Conservation (phyloP, 2,329 filamentous ascomycete genomes). For the Hypoxylon sp. region DNA sequence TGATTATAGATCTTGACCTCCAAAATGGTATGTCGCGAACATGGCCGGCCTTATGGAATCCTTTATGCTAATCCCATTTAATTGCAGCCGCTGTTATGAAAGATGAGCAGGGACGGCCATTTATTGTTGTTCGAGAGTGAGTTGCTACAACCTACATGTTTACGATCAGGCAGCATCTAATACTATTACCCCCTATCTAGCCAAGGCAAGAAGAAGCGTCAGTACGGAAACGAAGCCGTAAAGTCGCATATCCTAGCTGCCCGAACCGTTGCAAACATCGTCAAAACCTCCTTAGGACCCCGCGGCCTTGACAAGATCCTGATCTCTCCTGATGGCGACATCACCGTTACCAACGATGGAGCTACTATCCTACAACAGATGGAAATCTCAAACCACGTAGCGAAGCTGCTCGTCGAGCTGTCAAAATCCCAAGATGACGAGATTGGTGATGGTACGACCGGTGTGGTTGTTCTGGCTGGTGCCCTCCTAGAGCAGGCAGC, state of each 20-base stretch:
- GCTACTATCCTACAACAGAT: conserved; percentile 98
- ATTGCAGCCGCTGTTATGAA: conserved; percentile 77
- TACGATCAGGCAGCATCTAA: conserved; percentile 7
- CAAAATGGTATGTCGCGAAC: conserved; percentile 72
- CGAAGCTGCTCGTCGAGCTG: conserved; percentile 94
- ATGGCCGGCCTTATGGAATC: neutral
- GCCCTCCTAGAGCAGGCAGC: conserved; percentile 95
- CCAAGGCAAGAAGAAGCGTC: conserved; percentile 97
- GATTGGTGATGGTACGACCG: conserved; percentile 97
- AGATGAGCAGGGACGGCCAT: conserved; percentile 96
- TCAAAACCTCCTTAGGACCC: conserved; percentile 95
- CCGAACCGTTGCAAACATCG: conserved; percentile 93
- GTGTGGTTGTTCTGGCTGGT: conserved; percentile 94
- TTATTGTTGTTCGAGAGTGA: conserved; percentile 98
- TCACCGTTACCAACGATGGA: conserved; percentile 98
- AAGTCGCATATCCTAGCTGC: conserved; percentile 98
- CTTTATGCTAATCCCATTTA: conserved; percentile 30
- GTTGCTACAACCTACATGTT: conserved; percentile 48
- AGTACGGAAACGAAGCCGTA: conserved; percentile 95
- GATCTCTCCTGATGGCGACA: conserved; percentile 97
- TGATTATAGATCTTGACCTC: conserved; percentile 76
- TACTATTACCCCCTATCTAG: conserved; percentile 56
- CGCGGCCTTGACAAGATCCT: conserved; percentile 98
- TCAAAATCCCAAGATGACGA: conserved; percentile 99
- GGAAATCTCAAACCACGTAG: conserved; percentile 98